Conservation (phyloP, 805 yeast genomes). For the Lipomyces japonicus region DNA sequence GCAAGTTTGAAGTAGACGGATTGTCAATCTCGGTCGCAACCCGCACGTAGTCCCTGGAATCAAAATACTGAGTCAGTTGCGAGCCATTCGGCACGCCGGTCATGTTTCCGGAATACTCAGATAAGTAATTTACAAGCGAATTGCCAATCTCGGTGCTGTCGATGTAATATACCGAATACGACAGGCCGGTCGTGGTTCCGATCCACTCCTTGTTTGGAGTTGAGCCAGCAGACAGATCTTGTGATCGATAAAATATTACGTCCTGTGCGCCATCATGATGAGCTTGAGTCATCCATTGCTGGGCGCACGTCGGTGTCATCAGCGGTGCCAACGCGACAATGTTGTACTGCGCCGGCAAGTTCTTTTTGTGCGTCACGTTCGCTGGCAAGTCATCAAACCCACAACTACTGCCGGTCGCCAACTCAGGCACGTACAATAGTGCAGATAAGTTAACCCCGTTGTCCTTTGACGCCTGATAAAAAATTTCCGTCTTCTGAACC, state of each 20-base stretch:
- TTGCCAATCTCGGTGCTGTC: constrained; percentile 5
- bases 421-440: constrained; percentile 21
- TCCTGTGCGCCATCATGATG: constrained; percentile 22
- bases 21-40: constrained; percentile 20
- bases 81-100: constrained; percentile 21
- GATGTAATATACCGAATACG: constrained; percentile 22
- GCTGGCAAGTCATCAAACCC: constrained; percentile 8
- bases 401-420: constrained; percentile 1
- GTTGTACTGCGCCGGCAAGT: constrained; percentile 24
- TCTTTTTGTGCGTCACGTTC: constrained; percentile 14
- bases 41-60: constrained; percentile 26
- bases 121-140: constrained; percentile 11
- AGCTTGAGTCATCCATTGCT: constrained; percentile 20
- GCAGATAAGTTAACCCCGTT: constrained; percentile 7
- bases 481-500: constrained; percentile 1
- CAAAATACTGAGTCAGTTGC: constrained; percentile 12
- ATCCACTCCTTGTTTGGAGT: constrained; percentile 7
- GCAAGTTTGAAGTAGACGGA: constrained; percentile 2
- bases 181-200: constrained; percentile 4
- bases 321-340: constrained; percentile 24
- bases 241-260: constrained; percentile 17
- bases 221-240: background rate
- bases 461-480: constrained; percentile 10
- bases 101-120: constrained; percentile 26
- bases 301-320: constrained; percentile 12